phyloP scores from a whole-genome alignment of 257 asterid genomes.

The Cynanchum wilfordii region DNA sequence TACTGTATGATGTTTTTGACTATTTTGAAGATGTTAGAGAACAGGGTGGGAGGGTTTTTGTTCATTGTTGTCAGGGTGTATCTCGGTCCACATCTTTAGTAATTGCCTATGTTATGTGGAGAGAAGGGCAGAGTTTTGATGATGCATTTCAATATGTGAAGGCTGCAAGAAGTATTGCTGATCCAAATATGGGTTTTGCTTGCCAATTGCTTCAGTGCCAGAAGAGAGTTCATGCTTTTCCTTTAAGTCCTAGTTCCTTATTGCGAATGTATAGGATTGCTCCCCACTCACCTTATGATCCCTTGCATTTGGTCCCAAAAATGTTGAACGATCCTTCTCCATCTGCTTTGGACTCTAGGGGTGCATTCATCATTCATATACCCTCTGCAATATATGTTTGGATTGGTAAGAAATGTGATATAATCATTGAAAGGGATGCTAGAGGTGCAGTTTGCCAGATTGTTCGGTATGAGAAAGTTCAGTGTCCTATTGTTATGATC shows the following conservation, averaged over 20 bases:
- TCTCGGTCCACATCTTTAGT: constrained; percentile 52
- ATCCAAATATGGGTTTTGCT: constrained; percentile 56
- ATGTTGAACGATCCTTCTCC: constrained; percentile 46
- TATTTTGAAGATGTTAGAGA: constrained; percentile 52
- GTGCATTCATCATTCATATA: constrained; percentile 43
- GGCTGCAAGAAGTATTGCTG: constrained; percentile 50
- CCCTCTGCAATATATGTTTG: constrained; percentile 43
- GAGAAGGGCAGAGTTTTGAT: constrained; percentile 50
- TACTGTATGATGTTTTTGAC: constrained; percentile 52
- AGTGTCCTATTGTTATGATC: constrained; percentile 32
- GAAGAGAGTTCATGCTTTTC: constrained; percentile 47
- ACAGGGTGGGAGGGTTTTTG: constrained; percentile 43
- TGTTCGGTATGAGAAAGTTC: constrained; percentile 48
- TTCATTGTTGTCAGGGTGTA: constrained; percentile 53
- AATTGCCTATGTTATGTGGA: constrained; percentile 50
- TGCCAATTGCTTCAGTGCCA: constrained; percentile 49
- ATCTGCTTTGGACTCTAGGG: constrained; percentile 44
- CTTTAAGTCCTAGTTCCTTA: constrained; percentile 44
- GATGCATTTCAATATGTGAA: constrained; percentile 50
- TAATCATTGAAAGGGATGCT: constrained; percentile 44
- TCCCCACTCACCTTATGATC: constrained; percentile 51
- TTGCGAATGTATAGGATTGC: constrained; percentile 41
- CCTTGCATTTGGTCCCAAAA: constrained; percentile 48
- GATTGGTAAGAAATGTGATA: constrained; percentile 43
- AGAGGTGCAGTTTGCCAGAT: constrained; percentile 51